Percentiles rank a stretch among this genome's conserved stretches.
These are phyloP conservation scores for Sporothrix protearum DNA, from an alignment of 2,329 filamentous ascomycete species.

Conservation along the genomic window DNA sequence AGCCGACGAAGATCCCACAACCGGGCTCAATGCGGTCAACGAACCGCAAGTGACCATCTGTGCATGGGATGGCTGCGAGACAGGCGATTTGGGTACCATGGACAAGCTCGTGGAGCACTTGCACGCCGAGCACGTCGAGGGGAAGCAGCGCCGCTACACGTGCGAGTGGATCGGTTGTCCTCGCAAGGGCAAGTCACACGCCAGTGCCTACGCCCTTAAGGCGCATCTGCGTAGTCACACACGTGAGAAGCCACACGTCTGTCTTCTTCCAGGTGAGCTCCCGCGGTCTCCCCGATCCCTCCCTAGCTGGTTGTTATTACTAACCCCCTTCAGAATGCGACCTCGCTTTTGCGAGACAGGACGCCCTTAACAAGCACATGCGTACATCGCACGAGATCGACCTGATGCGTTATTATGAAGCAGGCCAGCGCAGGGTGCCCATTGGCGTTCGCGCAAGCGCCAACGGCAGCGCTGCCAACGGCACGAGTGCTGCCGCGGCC, in stretches of 20 bases:
- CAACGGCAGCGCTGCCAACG: background rate
- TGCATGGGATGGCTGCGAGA: slow-evolving; percentile 71
- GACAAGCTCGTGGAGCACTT: slow-evolving; percentile 77
- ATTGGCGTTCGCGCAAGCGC: slow-evolving; percentile 30
- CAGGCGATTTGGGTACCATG: slow-evolving; percentile 73
- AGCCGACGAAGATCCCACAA: background rate
- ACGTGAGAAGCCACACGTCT: slow-evolving; percentile 97
- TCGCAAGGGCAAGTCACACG: slow-evolving; percentile 85
- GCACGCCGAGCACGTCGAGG: slow-evolving; percentile 91
- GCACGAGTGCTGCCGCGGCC: background rate
- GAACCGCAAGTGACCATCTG: slow-evolving; percentile 76
- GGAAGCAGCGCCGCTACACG: slow-evolving; percentile 92
- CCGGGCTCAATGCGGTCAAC: slow-evolving; percentile 41
- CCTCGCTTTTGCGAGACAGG: slow-evolving; percentile 90
- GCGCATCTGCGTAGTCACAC: slow-evolving; percentile 98
- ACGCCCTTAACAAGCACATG: slow-evolving; percentile 97
- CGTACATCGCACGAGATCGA: slow-evolving; percentile 97
- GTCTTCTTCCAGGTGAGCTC: slow-evolving; percentile 78
- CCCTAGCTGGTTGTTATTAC: background rate
- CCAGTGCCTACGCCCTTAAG: slow-evolving; percentile 90
- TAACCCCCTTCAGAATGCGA: slow-evolving; percentile 73
- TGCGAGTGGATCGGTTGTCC: slow-evolving; percentile 94
- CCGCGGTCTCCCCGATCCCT: background rate
- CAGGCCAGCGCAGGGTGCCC: slow-evolving; percentile 67
- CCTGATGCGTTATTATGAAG: slow-evolving; percentile 74